Percentiles rank a stretch among this genome's conserved stretches.
Evolutionary conservation across 331 rosid genomes (phyloP).

Genomic region (Ulmus americana): DNA sequence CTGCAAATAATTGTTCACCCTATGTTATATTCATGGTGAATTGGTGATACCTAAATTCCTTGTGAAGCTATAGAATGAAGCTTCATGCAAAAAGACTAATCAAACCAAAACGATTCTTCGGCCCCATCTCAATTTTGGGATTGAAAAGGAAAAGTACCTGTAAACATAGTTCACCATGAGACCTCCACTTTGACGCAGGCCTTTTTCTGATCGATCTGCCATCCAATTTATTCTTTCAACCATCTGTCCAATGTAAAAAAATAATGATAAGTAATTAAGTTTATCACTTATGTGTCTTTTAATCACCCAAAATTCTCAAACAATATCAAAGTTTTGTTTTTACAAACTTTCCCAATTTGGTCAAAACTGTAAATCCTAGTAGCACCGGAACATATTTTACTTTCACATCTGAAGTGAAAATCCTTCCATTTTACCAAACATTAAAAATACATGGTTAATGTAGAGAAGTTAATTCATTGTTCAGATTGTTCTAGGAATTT

Average conservation of each 20-base stretch:
- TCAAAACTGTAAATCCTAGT: neutral
- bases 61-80: neutral
- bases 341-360: neutral
- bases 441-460: conserved; percentile 6
- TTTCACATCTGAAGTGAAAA: conserved; percentile 9
- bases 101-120: neutral
- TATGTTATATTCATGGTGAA: neutral
- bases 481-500: conserved; percentile 1
- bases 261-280: neutral
- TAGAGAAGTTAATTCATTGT: conserved; percentile 18
- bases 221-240: conserved; percentile 85
- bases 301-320: neutral
- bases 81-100: neutral
- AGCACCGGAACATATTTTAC: neutral
- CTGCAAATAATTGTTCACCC: conserved; percentile 40
- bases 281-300: neutral
- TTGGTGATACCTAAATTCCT: neutral
- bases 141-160: conserved; percentile 34
- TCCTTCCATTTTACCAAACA: conserved; percentile 6
- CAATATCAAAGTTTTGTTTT: neutral
- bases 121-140: neutral
- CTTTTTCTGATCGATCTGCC: conserved; percentile 80
- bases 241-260: conserved; percentile 39
- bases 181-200: conserved; percentile 81
- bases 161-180: conserved; percentile 96